These are phyloP conservation scores for Austroboletus festivus DNA, from an alignment of 768 basidiomycete species.

Conservation along the genomic window DNA sequence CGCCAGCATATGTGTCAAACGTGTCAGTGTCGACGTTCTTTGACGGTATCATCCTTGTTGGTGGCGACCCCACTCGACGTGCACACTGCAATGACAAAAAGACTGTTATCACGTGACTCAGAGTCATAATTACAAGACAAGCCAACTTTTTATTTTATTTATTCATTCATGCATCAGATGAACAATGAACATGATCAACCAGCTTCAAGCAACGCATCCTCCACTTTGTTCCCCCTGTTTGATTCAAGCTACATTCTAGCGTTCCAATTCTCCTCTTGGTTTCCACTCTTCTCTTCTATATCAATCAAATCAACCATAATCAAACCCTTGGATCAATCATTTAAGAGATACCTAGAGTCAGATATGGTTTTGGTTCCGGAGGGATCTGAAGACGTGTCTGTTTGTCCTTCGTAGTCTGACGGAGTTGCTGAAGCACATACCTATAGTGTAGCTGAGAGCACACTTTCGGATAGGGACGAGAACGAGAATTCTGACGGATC, in stretches of 20 bases:
- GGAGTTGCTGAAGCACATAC: background rate
- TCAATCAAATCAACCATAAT: constrained; percentile 76
- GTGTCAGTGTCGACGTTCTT: constrained; percentile 19
- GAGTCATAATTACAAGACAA: no score
- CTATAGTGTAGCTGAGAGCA: constrained; percentile 49
- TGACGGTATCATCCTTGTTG: constrained; percentile 14
- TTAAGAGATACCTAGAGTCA: constrained; percentile 71
- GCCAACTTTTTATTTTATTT: no score
- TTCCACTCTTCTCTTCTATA: constrained; percentile 58
- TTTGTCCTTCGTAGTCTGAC: constrained; percentile 11
- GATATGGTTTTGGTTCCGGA: constrained; percentile 83
- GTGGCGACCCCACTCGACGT: background rate
- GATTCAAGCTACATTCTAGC: constrained; percentile 54
- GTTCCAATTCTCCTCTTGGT: constrained; percentile 88
- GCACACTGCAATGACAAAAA: no score
- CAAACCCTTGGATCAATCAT: constrained; percentile 59
- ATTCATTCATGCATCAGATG: no score
- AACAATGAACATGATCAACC: background rate
- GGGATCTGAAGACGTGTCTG: constrained; percentile 76
- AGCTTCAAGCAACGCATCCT: background rate
- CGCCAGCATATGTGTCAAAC: constrained; percentile 54
- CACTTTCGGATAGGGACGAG: constrained; percentile 57
- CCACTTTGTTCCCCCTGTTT: constrained; percentile 46
- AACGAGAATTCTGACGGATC: constrained; percentile 36
- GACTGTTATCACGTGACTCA: constrained; percentile 10